Conservation (phyloP, 2,329 filamentous ascomycete genomes). For the Lecanosticta acicola region DNA sequence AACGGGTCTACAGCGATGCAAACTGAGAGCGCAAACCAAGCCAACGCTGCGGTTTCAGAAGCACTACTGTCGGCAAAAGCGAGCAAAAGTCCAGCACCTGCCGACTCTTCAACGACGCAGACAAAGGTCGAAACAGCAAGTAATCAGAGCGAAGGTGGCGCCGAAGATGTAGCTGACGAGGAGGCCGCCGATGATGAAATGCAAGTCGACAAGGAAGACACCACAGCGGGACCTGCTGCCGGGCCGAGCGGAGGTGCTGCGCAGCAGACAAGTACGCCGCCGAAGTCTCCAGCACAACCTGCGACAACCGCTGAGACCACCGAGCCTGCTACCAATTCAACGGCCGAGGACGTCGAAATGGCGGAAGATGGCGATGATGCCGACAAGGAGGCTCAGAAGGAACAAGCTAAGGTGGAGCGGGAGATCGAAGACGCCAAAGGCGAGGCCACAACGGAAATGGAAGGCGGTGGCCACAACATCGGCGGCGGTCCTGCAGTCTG, state of each 20-base stretch:
- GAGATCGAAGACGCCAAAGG: slow-evolving; percentile 26
- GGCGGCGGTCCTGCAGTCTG: slow-evolving; percentile 19
- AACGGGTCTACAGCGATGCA: slow-evolving; percentile 19
- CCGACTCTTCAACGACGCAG: not conserved
- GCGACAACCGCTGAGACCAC: slow-evolving; percentile 3
- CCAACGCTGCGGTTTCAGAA: slow-evolving; percentile 22
- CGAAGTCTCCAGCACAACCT: slow-evolving; percentile 13
- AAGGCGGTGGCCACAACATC: slow-evolving; percentile 16
- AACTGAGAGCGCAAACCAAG: slow-evolving; percentile 23
- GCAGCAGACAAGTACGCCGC: slow-evolving; percentile 25
- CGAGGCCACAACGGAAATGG: slow-evolving; percentile 28
- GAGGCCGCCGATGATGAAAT: slow-evolving; percentile 36
- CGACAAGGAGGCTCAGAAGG: slow-evolving; percentile 22
- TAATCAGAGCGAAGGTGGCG: slow-evolving; percentile 16
- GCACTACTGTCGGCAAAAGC: slow-evolving; percentile 26
- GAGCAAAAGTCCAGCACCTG: slow-evolving; percentile 11
- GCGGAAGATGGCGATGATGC: slow-evolving; percentile 11
- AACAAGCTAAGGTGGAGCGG: slow-evolving; percentile 29
- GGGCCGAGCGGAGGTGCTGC: slow-evolving; percentile 20
- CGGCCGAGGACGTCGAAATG: slow-evolving; percentile 17
- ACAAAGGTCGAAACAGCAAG: slow-evolving; percentile 12
- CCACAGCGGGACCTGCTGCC: slow-evolving; percentile 24
- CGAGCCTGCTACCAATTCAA: not conserved
- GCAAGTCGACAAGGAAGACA: slow-evolving; percentile 20
- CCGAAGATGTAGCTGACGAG: slow-evolving; percentile 11